Evolutionary conservation across 805 yeast genomes (phyloP).

Genomic region (Yamadazyma olivae): DNA sequence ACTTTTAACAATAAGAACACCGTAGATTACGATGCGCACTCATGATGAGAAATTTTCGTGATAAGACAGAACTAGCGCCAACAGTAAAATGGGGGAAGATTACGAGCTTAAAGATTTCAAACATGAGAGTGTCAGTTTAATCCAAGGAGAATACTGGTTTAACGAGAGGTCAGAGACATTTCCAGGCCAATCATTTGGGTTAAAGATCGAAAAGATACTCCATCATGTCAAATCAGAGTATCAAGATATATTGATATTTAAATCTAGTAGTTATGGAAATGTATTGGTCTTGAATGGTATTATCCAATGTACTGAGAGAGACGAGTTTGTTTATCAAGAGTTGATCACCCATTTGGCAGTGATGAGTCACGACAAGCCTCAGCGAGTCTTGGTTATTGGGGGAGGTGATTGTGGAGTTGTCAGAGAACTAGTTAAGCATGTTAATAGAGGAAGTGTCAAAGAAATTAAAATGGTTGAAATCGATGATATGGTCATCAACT

Average conservation of each 20-base stretch:
- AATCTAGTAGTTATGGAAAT: conserved; percentile 75
- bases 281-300: conserved; percentile 88
- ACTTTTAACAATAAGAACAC: too few species aligned
- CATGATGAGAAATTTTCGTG: too few species aligned
- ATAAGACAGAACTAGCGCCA: too few species aligned
- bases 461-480: conserved; percentile 81
- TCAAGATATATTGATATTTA: conserved; percentile 81
- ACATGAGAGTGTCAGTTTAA: conserved; percentile 26
- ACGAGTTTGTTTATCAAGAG: conserved; percentile 93
- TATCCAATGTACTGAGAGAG: conserved; percentile 87
- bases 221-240: conserved; percentile 65
- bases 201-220: conserved; percentile 62
- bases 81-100: too few species aligned
- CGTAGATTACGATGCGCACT: too few species aligned
- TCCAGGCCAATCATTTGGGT: conserved; percentile 83
- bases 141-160: conserved; percentile 60
- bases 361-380: conserved; percentile 72
- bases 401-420: conserved; percentile 97
- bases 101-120: background rate
- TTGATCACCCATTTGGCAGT: conserved; percentile 83
- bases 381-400: conserved; percentile 80
- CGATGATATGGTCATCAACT: conserved; percentile 75
- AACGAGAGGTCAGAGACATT: conserved; percentile 69
- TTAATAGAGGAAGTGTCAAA: conserved; percentile 48
- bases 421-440: conserved; percentile 80